Conservation (phyloP, 306 rosid species). For the Erythrophleum fordii region DNA sequence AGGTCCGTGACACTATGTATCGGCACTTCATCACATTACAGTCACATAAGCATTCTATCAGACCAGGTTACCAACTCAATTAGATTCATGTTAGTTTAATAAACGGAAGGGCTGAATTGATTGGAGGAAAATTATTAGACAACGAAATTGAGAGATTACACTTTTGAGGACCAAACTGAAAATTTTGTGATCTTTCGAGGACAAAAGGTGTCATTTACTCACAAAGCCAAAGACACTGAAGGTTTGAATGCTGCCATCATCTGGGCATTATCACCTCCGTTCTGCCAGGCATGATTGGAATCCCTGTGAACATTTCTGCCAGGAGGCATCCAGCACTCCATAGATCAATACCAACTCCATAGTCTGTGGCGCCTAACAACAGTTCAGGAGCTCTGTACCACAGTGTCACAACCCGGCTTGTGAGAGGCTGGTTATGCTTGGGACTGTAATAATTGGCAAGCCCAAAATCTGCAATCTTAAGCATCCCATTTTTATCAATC, state of each 20-base stretch:
- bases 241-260: not conserved
- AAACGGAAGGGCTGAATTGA: too few relatives aligned
- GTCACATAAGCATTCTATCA: too few relatives aligned
- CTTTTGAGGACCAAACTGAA: not conserved
- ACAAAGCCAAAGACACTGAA: not conserved
- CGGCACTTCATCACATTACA: too few relatives aligned
- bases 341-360: conserved; percentile 6
- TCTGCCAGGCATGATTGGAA: conserved; percentile 4
- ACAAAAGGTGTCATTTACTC: not conserved
- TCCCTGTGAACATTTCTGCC: not conserved
- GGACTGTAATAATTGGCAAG: not conserved
- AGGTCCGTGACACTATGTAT: too few relatives aligned
- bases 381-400: conserved; percentile 2
- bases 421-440: not conserved
- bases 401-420: not conserved
- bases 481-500: conserved; percentile 4
- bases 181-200: not conserved
- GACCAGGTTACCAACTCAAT: too few relatives aligned
- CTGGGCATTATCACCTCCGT: not conserved
- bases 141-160: not conserved
- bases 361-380: not conserved
- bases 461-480: not conserved
- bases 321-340: conserved; percentile 16
- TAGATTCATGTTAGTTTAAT: too few relatives aligned
- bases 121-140: not conserved